phyloP scores from a whole-genome alignment of 2,329 filamentous ascomycete genomes.

The Fusarium tricinctum region DNA sequence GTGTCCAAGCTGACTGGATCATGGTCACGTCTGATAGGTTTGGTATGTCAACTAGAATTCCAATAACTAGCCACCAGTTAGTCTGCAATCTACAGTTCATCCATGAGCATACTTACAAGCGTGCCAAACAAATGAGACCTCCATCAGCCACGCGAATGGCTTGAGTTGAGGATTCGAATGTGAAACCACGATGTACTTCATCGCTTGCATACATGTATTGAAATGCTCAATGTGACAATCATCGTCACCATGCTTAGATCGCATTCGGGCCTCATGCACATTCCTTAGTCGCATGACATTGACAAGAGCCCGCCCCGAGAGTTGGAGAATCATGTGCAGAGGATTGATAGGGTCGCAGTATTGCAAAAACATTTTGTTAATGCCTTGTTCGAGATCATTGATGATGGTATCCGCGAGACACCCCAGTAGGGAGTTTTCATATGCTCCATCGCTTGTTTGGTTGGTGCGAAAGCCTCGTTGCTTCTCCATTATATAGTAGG shows the following conservation, averaged over 20 bases:
- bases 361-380: slow-evolving; percentile 27
- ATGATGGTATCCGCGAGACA: not conserved
- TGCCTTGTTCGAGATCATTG: slow-evolving; percentile 4
- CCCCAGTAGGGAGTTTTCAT: slow-evolving; percentile 8
- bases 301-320: slow-evolving; percentile 6
- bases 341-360: slow-evolving; percentile 27
- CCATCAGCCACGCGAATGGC: slow-evolving; percentile 9
- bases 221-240: slow-evolving; percentile 26
- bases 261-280: slow-evolving; percentile 7
- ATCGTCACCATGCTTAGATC: slow-evolving; percentile 1
- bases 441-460: not conserved
- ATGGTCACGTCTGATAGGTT: not conserved
- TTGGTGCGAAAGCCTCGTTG: slow-evolving; percentile 1
- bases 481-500: slow-evolving; percentile 3
- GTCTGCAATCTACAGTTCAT: rapidly evolving
- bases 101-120: slow-evolving; percentile 8
- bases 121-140: slow-evolving; percentile 17
- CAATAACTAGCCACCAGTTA: slow-evolving; percentile 7
- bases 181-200: slow-evolving; percentile 11
- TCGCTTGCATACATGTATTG: slow-evolving; percentile 21
- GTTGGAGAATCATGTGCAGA: slow-evolving; percentile 8
- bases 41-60: slow-evolving; percentile 25
- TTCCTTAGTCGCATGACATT: slow-evolving; percentile 26
- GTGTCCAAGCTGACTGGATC: slow-evolving; percentile 17
- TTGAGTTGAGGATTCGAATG: slow-evolving; percentile 12